Evolutionary conservation across 2,329 filamentous ascomycete genomes (phyloP).

Genomic region (Cladosporium austrohemisphaericum): DNA sequence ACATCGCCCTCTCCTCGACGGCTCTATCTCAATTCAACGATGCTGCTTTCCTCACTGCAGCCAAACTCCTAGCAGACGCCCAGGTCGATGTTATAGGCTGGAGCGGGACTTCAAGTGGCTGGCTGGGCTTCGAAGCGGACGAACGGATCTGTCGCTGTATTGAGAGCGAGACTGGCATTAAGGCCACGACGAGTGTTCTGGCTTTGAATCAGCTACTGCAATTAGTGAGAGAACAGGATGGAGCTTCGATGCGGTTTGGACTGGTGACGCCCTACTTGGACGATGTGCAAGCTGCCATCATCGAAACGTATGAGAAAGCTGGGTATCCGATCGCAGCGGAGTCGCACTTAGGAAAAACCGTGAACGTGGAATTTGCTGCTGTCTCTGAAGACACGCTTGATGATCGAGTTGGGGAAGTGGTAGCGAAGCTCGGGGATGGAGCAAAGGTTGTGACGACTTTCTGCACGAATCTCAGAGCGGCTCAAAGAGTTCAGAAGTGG

Average conservation of each 20-base stretch:
- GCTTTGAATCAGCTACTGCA: conserved; percentile 38
- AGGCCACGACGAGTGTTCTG: conserved; percentile 41
- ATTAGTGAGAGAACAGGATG: conserved; percentile 18
- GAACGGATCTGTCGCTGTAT: conserved; percentile 39
- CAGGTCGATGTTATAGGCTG: conserved; percentile 31
- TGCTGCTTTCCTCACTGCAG: conserved; percentile 28
- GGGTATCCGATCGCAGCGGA: conserved; percentile 35
- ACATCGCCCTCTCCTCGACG: conserved; percentile 35
- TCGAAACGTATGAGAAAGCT: conserved; percentile 33
- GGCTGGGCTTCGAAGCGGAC: conserved; percentile 31
- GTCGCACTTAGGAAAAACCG: conserved; percentile 34
- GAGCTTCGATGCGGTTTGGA: conserved; percentile 29
- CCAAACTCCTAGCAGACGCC: conserved; percentile 30
- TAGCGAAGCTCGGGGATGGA: conserved; percentile 24
- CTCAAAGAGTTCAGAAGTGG: conserved; percentile 38
- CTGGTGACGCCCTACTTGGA: conserved; percentile 43
- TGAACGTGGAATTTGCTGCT: conserved; percentile 39
- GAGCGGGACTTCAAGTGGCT: conserved; percentile 30
- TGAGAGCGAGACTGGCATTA: conserved; percentile 36
- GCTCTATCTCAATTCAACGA: conserved; percentile 35
- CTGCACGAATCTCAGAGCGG: conserved; percentile 44
- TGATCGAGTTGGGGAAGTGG: conserved; percentile 29
- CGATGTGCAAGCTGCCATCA: conserved; percentile 39
- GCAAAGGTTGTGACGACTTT: conserved; percentile 39
- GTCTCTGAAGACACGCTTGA: conserved; percentile 33